Percentiles rank a stretch among this genome's conserved stretches.
Evolutionary conservation across 331 rosid genomes (phyloP).

Genomic region (Rhamnella rubrinervis): DNA sequence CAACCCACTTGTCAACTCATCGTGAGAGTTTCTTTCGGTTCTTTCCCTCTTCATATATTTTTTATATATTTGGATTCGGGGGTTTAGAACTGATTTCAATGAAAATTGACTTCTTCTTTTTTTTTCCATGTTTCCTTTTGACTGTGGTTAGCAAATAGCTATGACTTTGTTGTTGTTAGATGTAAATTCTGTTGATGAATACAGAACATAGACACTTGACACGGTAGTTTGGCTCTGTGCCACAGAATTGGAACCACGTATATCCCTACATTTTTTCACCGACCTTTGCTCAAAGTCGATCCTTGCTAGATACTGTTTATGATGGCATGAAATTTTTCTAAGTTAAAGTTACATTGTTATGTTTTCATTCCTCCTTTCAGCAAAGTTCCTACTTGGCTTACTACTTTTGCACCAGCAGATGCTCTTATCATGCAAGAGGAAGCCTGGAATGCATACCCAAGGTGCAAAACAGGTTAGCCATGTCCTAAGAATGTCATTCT

Average conservation of each 20-base stretch:
- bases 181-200: no score
- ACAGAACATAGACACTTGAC: no score
- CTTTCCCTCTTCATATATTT: no score
- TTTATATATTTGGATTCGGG: no score
- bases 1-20: no score
- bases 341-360: background rate
- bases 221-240: no score
- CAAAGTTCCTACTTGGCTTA: constrained; percentile 48
- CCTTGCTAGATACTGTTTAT: background rate
- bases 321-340: background rate
- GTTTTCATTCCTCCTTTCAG: constrained; percentile 24
- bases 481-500: background rate
- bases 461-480: constrained; percentile 48
- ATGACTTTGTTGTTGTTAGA: no score
- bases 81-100: no score
- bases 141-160: no score
- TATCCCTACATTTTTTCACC: background rate
- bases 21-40: no score
- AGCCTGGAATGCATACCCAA: constrained; percentile 55
- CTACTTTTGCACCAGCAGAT: constrained; percentile 45
- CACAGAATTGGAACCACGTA: background rate
- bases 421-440: constrained; percentile 51
- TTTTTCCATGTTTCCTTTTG: no score
- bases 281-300: background rate
- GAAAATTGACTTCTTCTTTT: no score